phyloP scores from a whole-genome alignment of 495 filamentous ascomycete species.

The Penicillium cinerascens region DNA sequence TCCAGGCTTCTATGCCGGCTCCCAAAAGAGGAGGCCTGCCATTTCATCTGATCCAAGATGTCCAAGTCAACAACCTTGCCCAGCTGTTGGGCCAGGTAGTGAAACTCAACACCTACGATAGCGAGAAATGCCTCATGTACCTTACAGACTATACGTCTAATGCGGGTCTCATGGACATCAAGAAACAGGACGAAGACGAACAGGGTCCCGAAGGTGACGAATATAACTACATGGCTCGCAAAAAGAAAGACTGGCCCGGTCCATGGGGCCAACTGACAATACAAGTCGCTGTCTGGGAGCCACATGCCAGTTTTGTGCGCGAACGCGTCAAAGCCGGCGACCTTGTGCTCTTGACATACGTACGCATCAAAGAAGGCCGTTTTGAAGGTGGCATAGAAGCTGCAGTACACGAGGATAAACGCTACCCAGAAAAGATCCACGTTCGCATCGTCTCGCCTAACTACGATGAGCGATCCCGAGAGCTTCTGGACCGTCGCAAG shows the following conservation, averaged over 20 bases:
- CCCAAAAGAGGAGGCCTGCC: constrained; percentile 33
- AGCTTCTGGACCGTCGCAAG: constrained; percentile 58
- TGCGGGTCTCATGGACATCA: constrained; percentile 53
- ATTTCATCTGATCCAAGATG: constrained; percentile 63
- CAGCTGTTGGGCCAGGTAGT: constrained; percentile 77
- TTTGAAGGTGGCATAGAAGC: constrained; percentile 62
- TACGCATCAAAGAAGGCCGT: constrained; percentile 58
- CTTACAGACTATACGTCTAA: constrained; percentile 86
- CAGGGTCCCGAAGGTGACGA: constrained; percentile 45
- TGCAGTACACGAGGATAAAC: constrained; percentile 59
- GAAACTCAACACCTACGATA: constrained; percentile 52
- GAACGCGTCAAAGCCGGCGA: constrained; percentile 52
- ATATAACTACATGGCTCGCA: constrained; percentile 39
- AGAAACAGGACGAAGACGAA: constrained; percentile 34
- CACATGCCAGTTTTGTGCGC: constrained; percentile 59
- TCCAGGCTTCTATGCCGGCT: constrained; percentile 11
- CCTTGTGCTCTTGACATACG: constrained; percentile 66
- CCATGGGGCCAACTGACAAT: constrained; percentile 74
- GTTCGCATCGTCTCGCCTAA: constrained; percentile 45
- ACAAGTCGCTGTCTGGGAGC: constrained; percentile 67
- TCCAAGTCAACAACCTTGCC: constrained; percentile 53
- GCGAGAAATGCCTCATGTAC: constrained; percentile 59
- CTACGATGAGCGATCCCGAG: constrained; percentile 50
- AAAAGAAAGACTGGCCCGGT: constrained; percentile 61
- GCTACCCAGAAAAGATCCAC: constrained; percentile 48